Conservation (phyloP, 805 yeast species). For the Sungouiozyma intestinalis region DNA sequence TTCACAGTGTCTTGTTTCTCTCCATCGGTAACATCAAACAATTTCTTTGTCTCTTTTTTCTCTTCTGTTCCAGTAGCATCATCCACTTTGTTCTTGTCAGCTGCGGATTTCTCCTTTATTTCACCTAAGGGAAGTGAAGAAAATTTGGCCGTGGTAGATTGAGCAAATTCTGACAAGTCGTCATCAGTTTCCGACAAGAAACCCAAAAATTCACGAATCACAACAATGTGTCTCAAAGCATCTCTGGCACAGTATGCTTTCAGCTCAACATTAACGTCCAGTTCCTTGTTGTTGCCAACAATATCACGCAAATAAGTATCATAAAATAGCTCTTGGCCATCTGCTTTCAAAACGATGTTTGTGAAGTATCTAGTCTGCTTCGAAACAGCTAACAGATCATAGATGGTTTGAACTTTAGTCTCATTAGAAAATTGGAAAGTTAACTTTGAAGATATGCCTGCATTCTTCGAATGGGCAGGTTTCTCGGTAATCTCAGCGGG, state of each 20-base stretch:
- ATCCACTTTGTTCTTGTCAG: conserved; percentile 5
- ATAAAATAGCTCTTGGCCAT: conserved; percentile 12
- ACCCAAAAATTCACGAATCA: conserved; percentile 27
- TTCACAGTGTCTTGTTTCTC: conserved; percentile 20
- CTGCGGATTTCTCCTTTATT: conserved; percentile 11
- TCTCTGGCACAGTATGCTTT: conserved; percentile 25
- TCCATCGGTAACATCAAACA: conserved; percentile 21
- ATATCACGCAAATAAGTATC: conserved; percentile 7
- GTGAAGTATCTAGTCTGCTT: conserved; percentile 23
- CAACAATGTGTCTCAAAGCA: conserved; percentile 22
- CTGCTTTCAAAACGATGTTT: conserved; percentile 16
- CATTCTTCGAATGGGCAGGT: conserved; percentile 6
- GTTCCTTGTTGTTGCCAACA: conserved; percentile 10
- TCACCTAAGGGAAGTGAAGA: conserved; percentile 17
- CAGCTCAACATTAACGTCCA: conserved; percentile 12
- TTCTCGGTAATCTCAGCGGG: conserved; percentile 7
- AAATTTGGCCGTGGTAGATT: conserved; percentile 25
- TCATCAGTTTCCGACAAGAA: conserved; percentile 26
- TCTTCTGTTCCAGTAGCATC: conserved; percentile 10
- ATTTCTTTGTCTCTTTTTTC: conserved; percentile 13
- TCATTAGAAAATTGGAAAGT: conserved; percentile 19
- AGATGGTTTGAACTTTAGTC: conserved; percentile 18
- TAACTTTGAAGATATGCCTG: conserved; percentile 7
- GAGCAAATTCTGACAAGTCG: conserved; percentile 24
- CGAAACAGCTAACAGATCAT: conserved; percentile 20